Conservation (phyloP, 345 rosid species). For the Dovyalis caffra region DNA sequence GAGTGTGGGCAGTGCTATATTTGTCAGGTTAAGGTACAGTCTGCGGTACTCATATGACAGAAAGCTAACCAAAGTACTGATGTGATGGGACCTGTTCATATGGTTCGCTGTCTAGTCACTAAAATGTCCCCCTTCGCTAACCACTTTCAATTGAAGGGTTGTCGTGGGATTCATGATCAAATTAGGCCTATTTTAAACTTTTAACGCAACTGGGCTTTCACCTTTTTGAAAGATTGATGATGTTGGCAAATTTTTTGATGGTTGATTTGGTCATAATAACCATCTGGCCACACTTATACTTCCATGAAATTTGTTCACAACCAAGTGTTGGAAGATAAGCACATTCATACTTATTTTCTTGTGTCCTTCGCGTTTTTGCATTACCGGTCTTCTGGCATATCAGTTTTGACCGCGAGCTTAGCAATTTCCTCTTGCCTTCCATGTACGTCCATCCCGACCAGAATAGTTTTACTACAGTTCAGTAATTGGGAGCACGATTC, state of each 20-base stretch:
- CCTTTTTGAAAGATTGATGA: neutral
- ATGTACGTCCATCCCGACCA: neutral
- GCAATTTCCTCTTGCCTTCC: neutral
- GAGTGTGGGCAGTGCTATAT: neutral
- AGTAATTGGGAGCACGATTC: neutral
- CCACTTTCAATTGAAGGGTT: neutral
- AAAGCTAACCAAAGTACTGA: neutral
- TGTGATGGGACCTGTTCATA: neutral
- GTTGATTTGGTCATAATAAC: neutral
- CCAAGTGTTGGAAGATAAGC: neutral
- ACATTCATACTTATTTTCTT: neutral
- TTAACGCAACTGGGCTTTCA: too few species aligned
- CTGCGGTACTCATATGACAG: neutral
- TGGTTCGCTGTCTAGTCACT: neutral
- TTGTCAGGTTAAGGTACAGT: neutral
- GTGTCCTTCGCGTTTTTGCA: neutral
- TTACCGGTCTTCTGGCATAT: neutral
- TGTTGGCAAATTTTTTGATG: neutral
- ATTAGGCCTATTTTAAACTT: neutral
- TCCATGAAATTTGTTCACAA: neutral
- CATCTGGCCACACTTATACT: neutral
- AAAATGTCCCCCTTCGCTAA: neutral
- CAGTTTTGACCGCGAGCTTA: neutral
- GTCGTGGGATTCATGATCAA: neutral
- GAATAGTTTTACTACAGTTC: neutral